A percentile compares a stretch with the other conserved stretches of the same genome.
Conservation (phyloP, 768 basidiomycete genomes). For the Leccinum barrowsii region DNA sequence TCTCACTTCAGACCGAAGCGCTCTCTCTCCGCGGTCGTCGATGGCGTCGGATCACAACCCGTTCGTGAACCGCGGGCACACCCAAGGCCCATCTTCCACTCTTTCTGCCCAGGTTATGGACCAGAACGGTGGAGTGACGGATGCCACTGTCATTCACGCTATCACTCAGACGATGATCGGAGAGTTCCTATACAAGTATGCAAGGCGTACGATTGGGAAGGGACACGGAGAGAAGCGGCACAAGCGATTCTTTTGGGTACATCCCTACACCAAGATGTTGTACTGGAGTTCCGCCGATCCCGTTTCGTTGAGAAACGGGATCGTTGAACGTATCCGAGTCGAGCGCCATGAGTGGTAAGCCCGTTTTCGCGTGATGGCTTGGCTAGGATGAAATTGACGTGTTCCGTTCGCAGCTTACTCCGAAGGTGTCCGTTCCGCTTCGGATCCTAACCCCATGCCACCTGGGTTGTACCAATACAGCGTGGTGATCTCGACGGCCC, state of each 20-base stretch:
- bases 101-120: slow-evolving; percentile 41
- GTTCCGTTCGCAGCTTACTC: slow-evolving; percentile 67
- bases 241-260: slow-evolving; percentile 99
- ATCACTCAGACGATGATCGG: slow-evolving; percentile 99
- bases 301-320: slow-evolving; percentile 47
- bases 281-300: slow-evolving; percentile 98
- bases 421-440: slow-evolving; percentile 85
- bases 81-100: slow-evolving; percentile 33
- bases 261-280: slow-evolving; percentile 95
- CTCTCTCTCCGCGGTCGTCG: slow-evolving; percentile 73
- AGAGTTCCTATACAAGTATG: slow-evolving; percentile 98
- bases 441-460: slow-evolving; percentile 95
- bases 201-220: slow-evolving; percentile 82
- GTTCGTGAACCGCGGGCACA: slow-evolving; percentile 40
- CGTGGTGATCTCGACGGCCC: slow-evolving; percentile 87
- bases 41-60: slow-evolving; percentile 74
- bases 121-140: slow-evolving; percentile 53
- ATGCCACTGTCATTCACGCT: slow-evolving; percentile 88
- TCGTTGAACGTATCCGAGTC: slow-evolving; percentile 85
- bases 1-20: slow-evolving; percentile 63
- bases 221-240: slow-evolving; percentile 89
- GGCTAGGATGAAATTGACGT: slow-evolving; percentile 1
- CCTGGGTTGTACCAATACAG: slow-evolving; percentile 92
- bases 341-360: slow-evolving; percentile 94
- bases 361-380: slow-evolving; percentile 4